Percentiles rank a stretch among this genome's conserved stretches.
Evolutionary conservation across 345 rosid genomes (phyloP).

Genomic region (Limnanthes douglasii): DNA sequence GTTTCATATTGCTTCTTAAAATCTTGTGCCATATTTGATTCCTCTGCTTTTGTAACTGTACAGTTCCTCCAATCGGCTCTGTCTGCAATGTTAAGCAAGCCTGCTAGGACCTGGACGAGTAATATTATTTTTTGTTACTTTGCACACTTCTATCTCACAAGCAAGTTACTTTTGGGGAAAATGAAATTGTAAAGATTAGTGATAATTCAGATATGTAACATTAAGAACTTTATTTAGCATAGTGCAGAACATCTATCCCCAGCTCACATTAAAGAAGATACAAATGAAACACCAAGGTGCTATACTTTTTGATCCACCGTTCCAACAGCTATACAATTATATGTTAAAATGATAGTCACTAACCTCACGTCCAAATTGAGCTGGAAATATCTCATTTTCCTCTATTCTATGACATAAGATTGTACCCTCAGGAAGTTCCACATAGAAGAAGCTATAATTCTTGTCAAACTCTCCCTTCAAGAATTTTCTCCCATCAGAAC

Average conservation of each 20-base stretch:
- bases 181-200: too few species aligned
- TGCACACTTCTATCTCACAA: background rate
- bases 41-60: slow-evolving; percentile 57
- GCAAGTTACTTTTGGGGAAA: background rate
- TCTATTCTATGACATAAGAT: slow-evolving; percentile 41
- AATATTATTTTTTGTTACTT: too few species aligned
- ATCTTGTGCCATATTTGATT: slow-evolving; percentile 34
- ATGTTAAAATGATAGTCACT: background rate
- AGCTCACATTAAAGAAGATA: background rate
- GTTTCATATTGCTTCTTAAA: slow-evolving; percentile 56
- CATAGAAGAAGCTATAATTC: slow-evolving; percentile 56
- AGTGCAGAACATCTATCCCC: background rate
- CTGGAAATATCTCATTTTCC: slow-evolving; percentile 71
- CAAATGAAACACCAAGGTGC: background rate
- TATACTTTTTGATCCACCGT: background rate
- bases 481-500: slow-evolving; percentile 53
- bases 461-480: slow-evolving; percentile 44
- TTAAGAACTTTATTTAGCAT: slow-evolving; percentile 1
- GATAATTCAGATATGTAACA: background rate
- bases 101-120: slow-evolving; percentile 67
- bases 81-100: slow-evolving; percentile 64
- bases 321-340: background rate
- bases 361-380: slow-evolving; percentile 94
- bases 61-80: slow-evolving; percentile 86
- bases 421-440: slow-evolving; percentile 62